A percentile compares a stretch with the other conserved stretches of the same genome.
Conservation (phyloP, 352 stramenopile genomes). For the Globisporangium spinosum region DNA sequence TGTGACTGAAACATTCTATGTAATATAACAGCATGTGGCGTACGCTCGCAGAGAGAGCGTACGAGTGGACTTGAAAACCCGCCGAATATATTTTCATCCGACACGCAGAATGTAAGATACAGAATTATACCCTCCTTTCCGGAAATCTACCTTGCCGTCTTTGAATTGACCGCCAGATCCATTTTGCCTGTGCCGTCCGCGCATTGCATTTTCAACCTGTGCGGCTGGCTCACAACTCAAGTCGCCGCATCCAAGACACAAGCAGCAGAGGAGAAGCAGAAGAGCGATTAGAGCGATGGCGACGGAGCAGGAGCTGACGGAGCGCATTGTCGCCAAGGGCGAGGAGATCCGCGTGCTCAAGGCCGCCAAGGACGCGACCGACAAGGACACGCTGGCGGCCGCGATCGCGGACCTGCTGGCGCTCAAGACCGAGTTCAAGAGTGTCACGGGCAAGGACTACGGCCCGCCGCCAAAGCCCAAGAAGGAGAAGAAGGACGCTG, state of each 20-base stretch:
- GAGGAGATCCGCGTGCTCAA: constrained; percentile 75
- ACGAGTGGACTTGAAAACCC: not conserved
- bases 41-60: constrained; percentile 1
- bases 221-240: not conserved
- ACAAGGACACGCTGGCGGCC: constrained; percentile 46
- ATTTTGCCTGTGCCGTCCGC: not conserved
- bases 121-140: not conserved
- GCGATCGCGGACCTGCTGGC: constrained; percentile 57
- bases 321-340: constrained; percentile 61
- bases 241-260: constrained; percentile 2
- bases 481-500: constrained; percentile 49
- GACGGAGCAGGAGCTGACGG: constrained; percentile 52
- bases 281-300: constrained; percentile 22
- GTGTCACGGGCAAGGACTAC: constrained; percentile 67
- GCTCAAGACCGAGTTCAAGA: constrained; percentile 79
- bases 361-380: constrained; percentile 41
- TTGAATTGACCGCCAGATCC: not conserved
- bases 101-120: not conserved
- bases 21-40: not conserved
- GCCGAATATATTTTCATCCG: not conserved
- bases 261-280: not conserved
- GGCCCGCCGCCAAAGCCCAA: constrained; percentile 61
- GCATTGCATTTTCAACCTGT: not conserved
- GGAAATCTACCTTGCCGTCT: not conserved
- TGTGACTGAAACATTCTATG: not conserved